Base-by-base conservation (phyloP, 306 rosid genomes). In the Quercus mongolica region DNA sequence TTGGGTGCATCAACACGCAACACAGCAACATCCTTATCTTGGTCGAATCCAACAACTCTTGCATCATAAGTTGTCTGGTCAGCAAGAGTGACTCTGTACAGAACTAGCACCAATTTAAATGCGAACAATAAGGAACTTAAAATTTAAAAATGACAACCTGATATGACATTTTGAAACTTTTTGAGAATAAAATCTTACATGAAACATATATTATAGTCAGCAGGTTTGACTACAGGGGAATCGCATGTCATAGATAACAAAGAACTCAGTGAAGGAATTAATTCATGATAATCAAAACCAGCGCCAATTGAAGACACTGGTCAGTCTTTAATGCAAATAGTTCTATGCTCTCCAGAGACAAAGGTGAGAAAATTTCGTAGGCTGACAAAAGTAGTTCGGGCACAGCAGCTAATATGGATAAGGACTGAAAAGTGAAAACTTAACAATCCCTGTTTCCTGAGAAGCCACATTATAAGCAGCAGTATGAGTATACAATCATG, bases 1-100 rank as follows among this genome's bases (percentile, higher is more conserved):
- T 90, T 91, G 3, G 99, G 97, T 13, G 98, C 97, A 10, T 96
- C 93, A 14, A 96, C 93, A n/a, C 69, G 85, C 76, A 96, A 81
- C 68, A 96, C 99, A 6, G 99, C 98, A 56, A 96, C 99, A 80
- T 96, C 98, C 88, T 96, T 96, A 86, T 96, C 99, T 89, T 93
- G 99, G 83, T 96, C 99, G 81, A 96, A 96, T 51, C 99, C 99
- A 82, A 96, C 98, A 74, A 96, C 91, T 85, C 62, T 83, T 3
- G 99, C 98, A 82, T 93, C 98, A 31, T 77, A 96, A 20, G 98
- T 93, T 76, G 94, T 69, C 80, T 96, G 99, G 86, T 96, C 99
- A 72, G 97, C 90, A 69, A 96, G 97, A 72, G 98, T 96, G 81
- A 91, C 97, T 91, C 99, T 96, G 91, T 79, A 93, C 73, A 81